Evolutionary conservation across 2,329 filamentous ascomycete genomes (phyloP), one percentile per base, ranked within the genome.

Genomic region (Ceratocystis ficicola): DNA sequence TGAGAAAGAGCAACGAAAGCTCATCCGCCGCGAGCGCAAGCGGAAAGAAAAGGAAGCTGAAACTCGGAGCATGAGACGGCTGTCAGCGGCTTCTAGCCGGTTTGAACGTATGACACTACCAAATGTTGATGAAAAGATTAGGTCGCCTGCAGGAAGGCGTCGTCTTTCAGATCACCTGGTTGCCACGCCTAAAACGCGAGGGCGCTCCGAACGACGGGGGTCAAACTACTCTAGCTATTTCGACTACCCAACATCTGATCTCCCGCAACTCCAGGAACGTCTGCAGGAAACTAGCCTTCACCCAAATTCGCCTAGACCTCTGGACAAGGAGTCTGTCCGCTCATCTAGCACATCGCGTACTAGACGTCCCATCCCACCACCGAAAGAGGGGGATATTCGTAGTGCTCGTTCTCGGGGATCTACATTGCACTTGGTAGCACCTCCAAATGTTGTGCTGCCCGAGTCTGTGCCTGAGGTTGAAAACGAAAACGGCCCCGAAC

Each of bases 1-100:
- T 8, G 94, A 97, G 72, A 99, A 97, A 74, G 94, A 99, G 73
- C 85, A 91, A 73, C 85, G 91, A 7, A 99, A 99, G 75, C 86
- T 92, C 69, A 82, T 78, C 68, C 81, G 91, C 68, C 81, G 87
- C 69, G 91, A 96, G 71, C 83, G 85, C 64, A 96, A 93, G 73
- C 84, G 93, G 7, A 90, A 83, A 72, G 92, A 97, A 73, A 86
- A 85, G 70, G 92, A 99, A 71, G 81, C 83, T 1, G 90, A 97
- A 72, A 85, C 85, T 66, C 87, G 90, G 73, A 89, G 85, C 68
- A 80, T 94, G 36, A 82, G 91, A 64, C 85, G 93, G 50, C 79
- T 97, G 59, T 97, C 94, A 69, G 90, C 89, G 66, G 91, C 93
- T 5, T 96, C 92, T 67, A 93, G 89, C 73, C 86, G 92, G 44